Evolutionary conservation across 2,329 filamentous ascomycete species (phyloP), one percentile per base, ranked within the genome.

Genomic region (Scedosporium boydii): DNA sequence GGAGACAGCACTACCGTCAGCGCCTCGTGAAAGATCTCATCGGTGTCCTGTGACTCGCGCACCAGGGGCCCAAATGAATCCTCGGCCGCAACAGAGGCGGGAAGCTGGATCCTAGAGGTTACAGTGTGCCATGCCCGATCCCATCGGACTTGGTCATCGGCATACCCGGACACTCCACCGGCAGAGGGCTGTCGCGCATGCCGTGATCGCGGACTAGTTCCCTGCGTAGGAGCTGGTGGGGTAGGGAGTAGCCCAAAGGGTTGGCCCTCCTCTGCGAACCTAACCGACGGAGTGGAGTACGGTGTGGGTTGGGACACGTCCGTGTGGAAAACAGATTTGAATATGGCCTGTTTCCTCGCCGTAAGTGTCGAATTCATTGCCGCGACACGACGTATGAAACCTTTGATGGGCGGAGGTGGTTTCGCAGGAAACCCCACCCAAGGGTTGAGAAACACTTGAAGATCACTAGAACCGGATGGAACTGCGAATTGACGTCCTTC

Each of bases 41-140:
- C 77, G 6, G 72, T 68, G 58, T 76, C 75, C 67, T 76, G 78
- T 14, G 76, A 75, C 66, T 76, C 76, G 16, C 79, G 73, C 44
- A 74, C 70, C 58, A 81, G 69, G 23, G 77, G 72, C 34, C 81
- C 82, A 68, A 83, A 83, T 26, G 80, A 81, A 68, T 83, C 81
- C 68, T 84, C 80, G 6, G 75, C 77, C 2, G 82, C 75, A 53
- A 82, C 80, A 9, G 81, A 82, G n/a, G 78, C 71, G 7, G 84
- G 82, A 23, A 88, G 75, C 57, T 79, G 77, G 56, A 88, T 81
- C 41, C 76, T 76, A 34, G 81, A 77, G 16, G 84, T 87, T 64
- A 87, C 84, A 29, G 77, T 73, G 69, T 85, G 82, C 86, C 86
- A 88, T 63, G 85, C 83, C 65, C 81, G 76, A 69, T 87, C 83